A percentile compares a stretch with the other conserved stretches of the same genome.
Evolutionary conservation across 208 protist species (phyloP).

Genomic region (Leishmania aethiopica): DNA sequence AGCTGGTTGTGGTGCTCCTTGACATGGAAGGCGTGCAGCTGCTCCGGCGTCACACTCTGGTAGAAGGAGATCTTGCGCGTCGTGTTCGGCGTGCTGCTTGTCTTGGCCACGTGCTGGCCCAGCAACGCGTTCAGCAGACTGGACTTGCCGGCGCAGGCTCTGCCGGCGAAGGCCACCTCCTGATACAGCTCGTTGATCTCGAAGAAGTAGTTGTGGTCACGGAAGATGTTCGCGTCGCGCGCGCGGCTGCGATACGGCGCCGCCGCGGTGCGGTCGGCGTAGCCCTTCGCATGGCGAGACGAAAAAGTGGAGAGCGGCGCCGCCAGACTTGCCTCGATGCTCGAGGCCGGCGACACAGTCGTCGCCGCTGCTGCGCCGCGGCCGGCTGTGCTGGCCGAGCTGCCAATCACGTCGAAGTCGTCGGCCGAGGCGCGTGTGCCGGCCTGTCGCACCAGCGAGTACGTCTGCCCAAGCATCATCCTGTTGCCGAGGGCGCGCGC

Average conservation of each 20-base stretch:
- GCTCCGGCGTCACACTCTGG: conserved; percentile 82
- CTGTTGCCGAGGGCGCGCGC: conserved; percentile 60
- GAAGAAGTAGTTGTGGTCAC: conserved; percentile 91
- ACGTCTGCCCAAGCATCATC: conserved; percentile 78
- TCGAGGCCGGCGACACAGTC: conserved; percentile 18
- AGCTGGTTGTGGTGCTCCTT: conserved; percentile 75
- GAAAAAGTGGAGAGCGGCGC: conserved; percentile 3
- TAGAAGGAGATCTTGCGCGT: conserved; percentile 89
- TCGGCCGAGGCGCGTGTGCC: conserved; percentile 47
- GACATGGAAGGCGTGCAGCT: conserved; percentile 74
- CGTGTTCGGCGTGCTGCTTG: conserved; percentile 88
- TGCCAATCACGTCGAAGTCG: conserved; percentile 10
- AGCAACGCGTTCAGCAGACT: conserved; percentile 86
- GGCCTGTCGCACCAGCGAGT: conserved; percentile 75
- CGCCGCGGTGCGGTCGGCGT: neutral
- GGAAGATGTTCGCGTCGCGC: conserved; percentile 66
- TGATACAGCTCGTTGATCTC: conserved; percentile 92
- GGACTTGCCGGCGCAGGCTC: conserved; percentile 88
- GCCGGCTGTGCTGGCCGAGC: neutral
- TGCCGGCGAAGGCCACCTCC: conserved; percentile 87
- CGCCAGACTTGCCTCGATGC: conserved; percentile 16
- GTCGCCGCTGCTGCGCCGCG: neutral
- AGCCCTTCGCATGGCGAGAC: neutral
- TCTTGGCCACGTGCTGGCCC: conserved; percentile 77
- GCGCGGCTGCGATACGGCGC: conserved; percentile 38